phyloP scores from a whole-genome alignment of 306 rosid species.

The Quercus dentata region DNA sequence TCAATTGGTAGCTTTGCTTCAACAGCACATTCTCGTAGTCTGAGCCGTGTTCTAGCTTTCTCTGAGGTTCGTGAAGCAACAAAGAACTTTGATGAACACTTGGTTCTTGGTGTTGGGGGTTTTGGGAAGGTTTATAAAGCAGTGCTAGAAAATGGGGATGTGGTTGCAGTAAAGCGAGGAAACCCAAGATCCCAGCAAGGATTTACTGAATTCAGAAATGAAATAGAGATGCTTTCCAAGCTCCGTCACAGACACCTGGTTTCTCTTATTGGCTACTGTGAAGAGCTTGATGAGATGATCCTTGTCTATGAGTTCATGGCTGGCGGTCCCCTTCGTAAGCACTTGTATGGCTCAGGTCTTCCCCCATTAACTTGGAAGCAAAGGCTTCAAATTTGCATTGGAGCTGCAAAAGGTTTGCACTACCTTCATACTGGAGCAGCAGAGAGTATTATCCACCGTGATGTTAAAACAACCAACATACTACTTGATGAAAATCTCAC shows the following conservation, averaged over 20 bases:
- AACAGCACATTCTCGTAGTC: constrained; percentile 24
- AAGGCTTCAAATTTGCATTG: constrained; percentile 38
- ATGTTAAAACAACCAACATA: constrained; percentile 37
- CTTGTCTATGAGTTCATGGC: constrained; percentile 43
- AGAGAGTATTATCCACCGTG: constrained; percentile 34
- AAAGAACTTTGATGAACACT: constrained; percentile 30
- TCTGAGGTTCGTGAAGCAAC: constrained; percentile 29
- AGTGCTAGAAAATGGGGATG: constrained; percentile 30
- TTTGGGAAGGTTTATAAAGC: constrained; percentile 38
- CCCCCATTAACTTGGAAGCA: constrained; percentile 31
- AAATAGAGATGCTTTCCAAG: constrained; percentile 37
- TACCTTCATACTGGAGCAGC: constrained; percentile 40
- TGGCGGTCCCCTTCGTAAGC: constrained; percentile 33
- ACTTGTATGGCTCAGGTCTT: constrained; percentile 29
- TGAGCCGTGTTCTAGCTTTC: constrained; percentile 22
- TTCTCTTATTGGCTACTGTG: constrained; percentile 39
- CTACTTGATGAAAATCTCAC: constrained; percentile 36
- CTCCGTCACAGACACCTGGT: constrained; percentile 39
- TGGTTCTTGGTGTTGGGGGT: constrained; percentile 40
- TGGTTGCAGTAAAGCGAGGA: constrained; percentile 36
- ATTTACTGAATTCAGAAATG: constrained; percentile 31
- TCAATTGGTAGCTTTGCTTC: constrained; percentile 32
- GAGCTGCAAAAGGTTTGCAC: constrained; percentile 42
- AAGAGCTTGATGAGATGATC: constrained; percentile 38
- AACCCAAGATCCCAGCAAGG: constrained; percentile 35